Evolutionary conservation across 805 yeast species (phyloP).

Genomic region (Saccharomycopsis fodiens): DNA sequence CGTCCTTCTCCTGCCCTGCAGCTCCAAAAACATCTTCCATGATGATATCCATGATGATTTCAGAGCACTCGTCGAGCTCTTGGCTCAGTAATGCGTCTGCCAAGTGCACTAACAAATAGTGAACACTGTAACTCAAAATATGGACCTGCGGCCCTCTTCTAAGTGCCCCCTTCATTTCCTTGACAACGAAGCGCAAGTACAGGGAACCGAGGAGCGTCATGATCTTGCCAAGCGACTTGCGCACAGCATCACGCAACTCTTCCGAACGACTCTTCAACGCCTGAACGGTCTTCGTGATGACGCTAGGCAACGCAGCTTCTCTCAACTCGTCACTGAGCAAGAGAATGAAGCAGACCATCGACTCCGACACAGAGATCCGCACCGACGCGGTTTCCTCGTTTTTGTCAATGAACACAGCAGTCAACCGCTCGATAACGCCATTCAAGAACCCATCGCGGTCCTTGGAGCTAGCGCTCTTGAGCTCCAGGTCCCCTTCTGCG

Average conservation of each 20-base stretch:
- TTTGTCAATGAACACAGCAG: constrained; percentile 50
- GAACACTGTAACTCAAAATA: constrained; percentile 82
- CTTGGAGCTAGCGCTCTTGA: constrained; percentile 24
- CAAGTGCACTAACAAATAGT: constrained; percentile 56
- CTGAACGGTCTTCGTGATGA: constrained; percentile 81
- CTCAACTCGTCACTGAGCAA: constrained; percentile 53
- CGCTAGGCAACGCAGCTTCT: constrained; percentile 63
- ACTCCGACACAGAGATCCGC: constrained; percentile 77
- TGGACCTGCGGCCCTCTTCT: constrained; percentile 90
- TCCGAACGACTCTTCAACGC: constrained; percentile 78
- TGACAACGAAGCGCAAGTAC: constrained; percentile 66
- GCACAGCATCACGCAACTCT: constrained; percentile 78
- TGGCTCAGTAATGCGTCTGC: constrained; percentile 46
- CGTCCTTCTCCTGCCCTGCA: constrained; percentile 90
- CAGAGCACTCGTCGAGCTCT: constrained; percentile 63
- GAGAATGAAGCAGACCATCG: constrained; percentile 58
- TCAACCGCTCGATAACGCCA: constrained; percentile 56
- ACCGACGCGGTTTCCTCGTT: constrained; percentile 72
- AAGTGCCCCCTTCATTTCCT: constrained; percentile 72
- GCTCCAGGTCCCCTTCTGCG: constrained; percentile 6
- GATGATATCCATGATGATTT: constrained; percentile 54
- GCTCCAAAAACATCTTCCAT: constrained; percentile 94
- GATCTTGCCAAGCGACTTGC: constrained; percentile 66
- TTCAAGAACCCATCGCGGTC: constrained; percentile 41
- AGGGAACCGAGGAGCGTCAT: constrained; percentile 59